Conservation (phyloP, 257 asterid species). For the Capsicum rhomboideum region DNA sequence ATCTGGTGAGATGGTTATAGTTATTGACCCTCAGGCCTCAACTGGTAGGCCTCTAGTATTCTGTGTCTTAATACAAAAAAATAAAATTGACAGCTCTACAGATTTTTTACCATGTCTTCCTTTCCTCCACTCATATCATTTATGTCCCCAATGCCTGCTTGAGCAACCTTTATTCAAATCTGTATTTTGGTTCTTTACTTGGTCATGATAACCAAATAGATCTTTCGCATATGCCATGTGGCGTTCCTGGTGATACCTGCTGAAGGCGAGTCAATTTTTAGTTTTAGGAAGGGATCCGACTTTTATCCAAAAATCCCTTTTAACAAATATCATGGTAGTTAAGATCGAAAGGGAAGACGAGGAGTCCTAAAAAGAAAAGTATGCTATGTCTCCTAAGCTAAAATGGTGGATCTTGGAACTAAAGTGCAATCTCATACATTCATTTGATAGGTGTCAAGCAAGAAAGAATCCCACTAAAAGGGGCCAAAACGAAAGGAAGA, state of each 20-base stretch:
- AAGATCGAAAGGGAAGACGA: not conserved
- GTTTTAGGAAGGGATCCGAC: not conserved
- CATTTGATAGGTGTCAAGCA: not conserved
- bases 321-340: not conserved
- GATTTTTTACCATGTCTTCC: not conserved
- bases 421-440: not conserved
- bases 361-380: not conserved
- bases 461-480: not conserved
- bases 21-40: not conserved
- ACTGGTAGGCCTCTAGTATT: not conserved
- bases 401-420: not conserved
- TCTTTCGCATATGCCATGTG: not conserved
- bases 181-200: not conserved
- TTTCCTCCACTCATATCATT: not conserved
- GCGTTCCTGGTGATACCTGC: not conserved
- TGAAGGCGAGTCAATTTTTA: not conserved
- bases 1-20: not conserved
- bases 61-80: not conserved
- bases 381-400: not conserved
- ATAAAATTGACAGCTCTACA: not conserved
- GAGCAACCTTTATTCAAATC: not conserved
- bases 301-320: not conserved
- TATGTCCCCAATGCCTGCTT: not conserved
- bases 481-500: not conserved
- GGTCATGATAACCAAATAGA: not conserved